These are phyloP conservation scores for Wallacemonas rigidus DNA, from an alignment of 208 protist genomes.

Conservation along the genomic window DNA sequence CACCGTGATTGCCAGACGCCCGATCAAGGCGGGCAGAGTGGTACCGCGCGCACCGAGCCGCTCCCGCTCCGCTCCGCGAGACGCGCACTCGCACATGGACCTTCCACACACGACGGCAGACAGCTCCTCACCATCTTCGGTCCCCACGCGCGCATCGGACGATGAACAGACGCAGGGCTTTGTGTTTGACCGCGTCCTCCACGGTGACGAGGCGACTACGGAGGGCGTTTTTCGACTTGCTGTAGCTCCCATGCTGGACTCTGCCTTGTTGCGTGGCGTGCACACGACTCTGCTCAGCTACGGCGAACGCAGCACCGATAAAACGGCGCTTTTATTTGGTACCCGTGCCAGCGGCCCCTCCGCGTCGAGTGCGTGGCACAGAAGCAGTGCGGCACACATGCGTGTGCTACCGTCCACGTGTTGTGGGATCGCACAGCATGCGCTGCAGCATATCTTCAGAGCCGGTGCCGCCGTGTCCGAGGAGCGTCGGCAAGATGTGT, in stretches of 20 bases:
- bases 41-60: not conserved
- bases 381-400: not conserved
- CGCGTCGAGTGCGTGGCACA: no score
- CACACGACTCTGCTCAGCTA: slow-evolving; percentile 61
- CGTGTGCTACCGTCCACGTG: not conserved
- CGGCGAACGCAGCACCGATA: slow-evolving; percentile 66
- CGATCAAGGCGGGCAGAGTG: not conserved
- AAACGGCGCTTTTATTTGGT: slow-evolving; percentile 69
- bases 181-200: slow-evolving; percentile 68
- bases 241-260: not conserved
- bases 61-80: no score
- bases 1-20: not conserved
- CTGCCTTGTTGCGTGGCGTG: slow-evolving; percentile 34
- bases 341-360: slow-evolving; percentile 25
- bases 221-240: slow-evolving; percentile 9
- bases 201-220: slow-evolving; percentile 6
- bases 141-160: not conserved
- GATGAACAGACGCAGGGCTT: slow-evolving; percentile 45
- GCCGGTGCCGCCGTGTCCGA: slow-evolving; percentile 29
- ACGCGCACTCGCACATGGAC: no score
- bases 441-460: slow-evolving; percentile 68
- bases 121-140: not conserved
- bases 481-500: slow-evolving; percentile 52
- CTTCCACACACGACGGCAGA: no score
- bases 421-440: slow-evolving; percentile 67